phyloP scores from a whole-genome alignment of 2,329 filamentous ascomycete species.

The Cladosporium velox region DNA sequence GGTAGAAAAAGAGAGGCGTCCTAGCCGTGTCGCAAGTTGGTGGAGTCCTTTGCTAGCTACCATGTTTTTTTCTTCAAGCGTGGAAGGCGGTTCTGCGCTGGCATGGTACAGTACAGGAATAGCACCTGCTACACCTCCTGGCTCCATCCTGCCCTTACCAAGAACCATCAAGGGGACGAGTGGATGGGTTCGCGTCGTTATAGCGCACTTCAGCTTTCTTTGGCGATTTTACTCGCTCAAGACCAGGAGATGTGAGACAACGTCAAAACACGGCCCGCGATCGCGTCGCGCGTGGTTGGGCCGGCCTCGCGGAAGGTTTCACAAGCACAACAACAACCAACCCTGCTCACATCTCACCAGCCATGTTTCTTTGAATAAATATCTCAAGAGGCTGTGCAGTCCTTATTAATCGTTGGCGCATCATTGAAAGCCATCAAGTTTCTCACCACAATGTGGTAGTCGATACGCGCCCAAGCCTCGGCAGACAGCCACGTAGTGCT shows the following conservation, averaged over 20 bases:
- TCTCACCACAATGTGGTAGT: background rate
- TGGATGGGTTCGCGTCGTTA: background rate
- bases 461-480: background rate
- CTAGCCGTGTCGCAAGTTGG: conserved; percentile 1
- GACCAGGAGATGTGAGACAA: conserved; percentile 15
- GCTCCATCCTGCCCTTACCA: background rate
- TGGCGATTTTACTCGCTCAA: background rate
- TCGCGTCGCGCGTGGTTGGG: conserved; percentile 8
- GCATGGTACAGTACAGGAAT: background rate
- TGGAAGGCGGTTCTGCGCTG: background rate
- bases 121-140: background rate
- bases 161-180: conserved; percentile 1
- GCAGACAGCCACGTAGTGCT: background rate
- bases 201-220: background rate
- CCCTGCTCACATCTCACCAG: conserved; percentile 6
- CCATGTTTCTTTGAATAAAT: background rate
- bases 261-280: conserved; percentile 12
- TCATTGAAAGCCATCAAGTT: background rate
- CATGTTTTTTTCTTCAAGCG: background rate
- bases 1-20: background rate
- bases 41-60: conserved; percentile 5
- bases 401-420: background rate
- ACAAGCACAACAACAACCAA: conserved; percentile 2
- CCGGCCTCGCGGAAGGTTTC: background rate
- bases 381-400: background rate